These are phyloP conservation scores for Seiridium cupressi DNA, from an alignment of 2,329 filamentous ascomycete species.

Conservation along the genomic window DNA sequence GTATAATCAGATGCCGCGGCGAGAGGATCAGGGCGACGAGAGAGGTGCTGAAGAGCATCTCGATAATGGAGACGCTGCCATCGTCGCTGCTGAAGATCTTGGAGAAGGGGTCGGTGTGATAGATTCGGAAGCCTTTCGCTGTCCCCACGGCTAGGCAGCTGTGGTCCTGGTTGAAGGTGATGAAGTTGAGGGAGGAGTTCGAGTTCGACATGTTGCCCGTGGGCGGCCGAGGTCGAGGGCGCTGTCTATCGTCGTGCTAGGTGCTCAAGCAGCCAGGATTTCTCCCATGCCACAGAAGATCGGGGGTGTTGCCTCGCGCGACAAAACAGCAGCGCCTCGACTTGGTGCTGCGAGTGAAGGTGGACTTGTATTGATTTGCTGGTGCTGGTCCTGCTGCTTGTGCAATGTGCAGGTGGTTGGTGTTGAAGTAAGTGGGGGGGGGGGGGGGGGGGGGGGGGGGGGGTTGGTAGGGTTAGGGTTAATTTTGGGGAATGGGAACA, in stretches of 20 bases:
- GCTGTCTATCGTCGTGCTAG: neutral
- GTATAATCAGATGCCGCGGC: slow-evolving; percentile 87
- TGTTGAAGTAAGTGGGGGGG: neutral
- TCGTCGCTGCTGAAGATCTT: slow-evolving; percentile 95
- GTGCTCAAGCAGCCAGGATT: no score
- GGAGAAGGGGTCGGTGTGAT: slow-evolving; percentile 93
- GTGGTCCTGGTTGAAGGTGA: slow-evolving; percentile 99
- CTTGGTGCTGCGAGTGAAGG: no score
- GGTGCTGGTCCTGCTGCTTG: neutral
- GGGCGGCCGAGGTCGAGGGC: neutral
- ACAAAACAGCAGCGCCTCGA: no score
- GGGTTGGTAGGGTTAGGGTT: neutral
- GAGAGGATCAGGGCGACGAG: slow-evolving; percentile 92
- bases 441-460: no score
- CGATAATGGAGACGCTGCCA: slow-evolving; percentile 91
- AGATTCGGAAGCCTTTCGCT: slow-evolving; percentile 91
- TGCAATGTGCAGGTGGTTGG: neutral
- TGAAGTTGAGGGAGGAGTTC: slow-evolving; percentile 74
- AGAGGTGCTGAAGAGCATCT: slow-evolving; percentile 98
- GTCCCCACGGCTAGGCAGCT: slow-evolving; percentile 97
- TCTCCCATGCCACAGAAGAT: no score
- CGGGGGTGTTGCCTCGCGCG: no score
- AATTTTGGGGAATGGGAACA: neutral
- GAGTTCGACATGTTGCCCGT: slow-evolving; percentile 3
- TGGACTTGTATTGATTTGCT: neutral